Evolutionary conservation across 148 eudicot species (phyloP), one percentile per base, ranked within the genome.

Genomic region (Rhododendron molle): DNA sequence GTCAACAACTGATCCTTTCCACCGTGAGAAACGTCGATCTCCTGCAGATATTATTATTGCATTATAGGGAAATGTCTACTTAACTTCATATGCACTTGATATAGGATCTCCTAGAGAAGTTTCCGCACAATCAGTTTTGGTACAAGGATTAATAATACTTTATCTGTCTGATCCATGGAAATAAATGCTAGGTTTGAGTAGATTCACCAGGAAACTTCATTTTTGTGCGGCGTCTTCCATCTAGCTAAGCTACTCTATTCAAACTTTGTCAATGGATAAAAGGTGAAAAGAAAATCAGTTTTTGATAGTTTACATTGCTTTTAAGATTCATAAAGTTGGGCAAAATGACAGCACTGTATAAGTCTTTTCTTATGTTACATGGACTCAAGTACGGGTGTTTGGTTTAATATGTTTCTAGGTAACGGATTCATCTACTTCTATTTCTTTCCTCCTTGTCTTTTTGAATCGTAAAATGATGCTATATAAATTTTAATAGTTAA

Each of bases 1-100:
- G 88, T 92, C 94, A 76, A 92, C 92, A 49, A 92, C 94, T n/a
- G 94, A 92, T 85, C 94, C 94, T 88, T 92, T 92, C 94, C 94
- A 92, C 65, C 52, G 89, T 14, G 94, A 92, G 92, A 92, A 92
- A 56, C 91, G 87, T 78, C 94, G 88, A 83, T 92, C 92, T 21
- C 94, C 94, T 92, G 89, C 46, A 49, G 50, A 84, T 54, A 52
- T 76, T n/a, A 67, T 10, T 4, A 20, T 47, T n/a, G 14, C 54
- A 54, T 77, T 79, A 58, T 32, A 34, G 40, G 78, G 65, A 44
- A 43, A n/a, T 38, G 28, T 40, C 56, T 38, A 50, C 83, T 30
- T 83, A 72, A 83, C 30, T 72, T 73, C 49, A 43, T 32, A 34
- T 47, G 34, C 85, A 84, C 80, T 88, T 76, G 38, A 87, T 20